These are phyloP conservation scores for Annona squamosa DNA, from an alignment of 164 flowering plant species.

Conservation along the genomic window DNA sequence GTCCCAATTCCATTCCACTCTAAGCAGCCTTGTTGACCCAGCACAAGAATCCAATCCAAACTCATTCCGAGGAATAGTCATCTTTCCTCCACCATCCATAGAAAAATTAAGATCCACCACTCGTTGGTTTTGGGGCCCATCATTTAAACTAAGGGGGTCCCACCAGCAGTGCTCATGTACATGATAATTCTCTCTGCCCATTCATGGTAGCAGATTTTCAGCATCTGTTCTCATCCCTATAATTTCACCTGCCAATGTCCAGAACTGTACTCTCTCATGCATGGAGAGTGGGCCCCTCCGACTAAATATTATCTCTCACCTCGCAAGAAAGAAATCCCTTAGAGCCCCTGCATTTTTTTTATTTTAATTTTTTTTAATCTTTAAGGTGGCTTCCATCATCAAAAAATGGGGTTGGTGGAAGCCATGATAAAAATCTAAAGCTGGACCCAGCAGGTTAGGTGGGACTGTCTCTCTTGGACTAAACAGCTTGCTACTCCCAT, in stretches of 20 bases:
- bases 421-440: not conserved
- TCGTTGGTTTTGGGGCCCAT: not conserved
- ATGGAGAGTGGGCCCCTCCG: not conserved
- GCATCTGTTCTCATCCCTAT: not conserved
- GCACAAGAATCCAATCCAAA: not conserved
- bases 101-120: not conserved
- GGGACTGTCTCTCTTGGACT: not conserved
- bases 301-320: not conserved
- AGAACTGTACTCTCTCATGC: not conserved
- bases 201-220: not conserved
- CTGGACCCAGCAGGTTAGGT: constrained; percentile 5
- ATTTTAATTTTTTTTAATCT: no score
- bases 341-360: no score
- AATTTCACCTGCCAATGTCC: not conserved
- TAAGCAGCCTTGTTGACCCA: not conserved
- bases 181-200: not conserved
- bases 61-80: not conserved
- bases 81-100: not conserved
- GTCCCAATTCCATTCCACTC: not conserved
- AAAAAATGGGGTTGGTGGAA: not conserved
- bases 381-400: not conserved
- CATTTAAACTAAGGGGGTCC: not conserved
- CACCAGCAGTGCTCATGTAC: not conserved
- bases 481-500: not conserved
- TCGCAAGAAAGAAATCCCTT: not conserved